phyloP scores from a whole-genome alignment of 169 alveolate genomes.

The Babesia bovis region DNA sequence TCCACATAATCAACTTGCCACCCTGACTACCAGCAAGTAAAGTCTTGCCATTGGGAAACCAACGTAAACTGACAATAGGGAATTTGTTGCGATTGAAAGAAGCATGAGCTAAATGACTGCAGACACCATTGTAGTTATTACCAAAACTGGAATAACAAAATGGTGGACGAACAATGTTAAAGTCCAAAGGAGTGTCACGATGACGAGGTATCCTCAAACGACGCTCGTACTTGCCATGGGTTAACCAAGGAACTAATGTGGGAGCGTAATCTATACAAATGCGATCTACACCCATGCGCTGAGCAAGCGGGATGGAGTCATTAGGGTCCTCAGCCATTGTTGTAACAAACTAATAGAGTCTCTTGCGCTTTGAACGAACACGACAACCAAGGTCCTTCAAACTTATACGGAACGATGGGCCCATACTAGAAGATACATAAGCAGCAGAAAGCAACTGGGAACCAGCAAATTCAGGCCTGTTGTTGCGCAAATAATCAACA shows the following conservation, averaged over 20 bases:
- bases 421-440: slow-evolving; percentile 64
- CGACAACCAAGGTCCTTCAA: slow-evolving; percentile 49
- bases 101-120: slow-evolving; percentile 64
- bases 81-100: slow-evolving; percentile 63
- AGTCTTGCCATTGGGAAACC: slow-evolving; percentile 86
- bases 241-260: slow-evolving; percentile 48
- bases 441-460: slow-evolving; percentile 35
- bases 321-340: slow-evolving; percentile 22
- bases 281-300: slow-evolving; percentile 63
- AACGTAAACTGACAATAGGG: slow-evolving; percentile 68
- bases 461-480: slow-evolving; percentile 52
- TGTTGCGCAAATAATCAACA: slow-evolving; percentile 34
- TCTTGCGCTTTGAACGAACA: slow-evolving; percentile 3
- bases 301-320: slow-evolving; percentile 46
- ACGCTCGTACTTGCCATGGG: slow-evolving; percentile 33
- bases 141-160: slow-evolving; percentile 40
- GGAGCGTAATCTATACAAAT: slow-evolving; percentile 50
- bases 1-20: slow-evolving; percentile 85
- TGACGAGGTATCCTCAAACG: slow-evolving; percentile 23
- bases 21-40: slow-evolving; percentile 86
- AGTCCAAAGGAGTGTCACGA: slow-evolving; percentile 55
- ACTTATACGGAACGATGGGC: slow-evolving; percentile 52
- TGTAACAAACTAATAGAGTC: not conserved
- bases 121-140: slow-evolving; percentile 61
- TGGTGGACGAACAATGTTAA: slow-evolving; percentile 39